Conservation (phyloP, 495 filamentous ascomycete species). For the Symbiotaphrina buchneri region DNA sequence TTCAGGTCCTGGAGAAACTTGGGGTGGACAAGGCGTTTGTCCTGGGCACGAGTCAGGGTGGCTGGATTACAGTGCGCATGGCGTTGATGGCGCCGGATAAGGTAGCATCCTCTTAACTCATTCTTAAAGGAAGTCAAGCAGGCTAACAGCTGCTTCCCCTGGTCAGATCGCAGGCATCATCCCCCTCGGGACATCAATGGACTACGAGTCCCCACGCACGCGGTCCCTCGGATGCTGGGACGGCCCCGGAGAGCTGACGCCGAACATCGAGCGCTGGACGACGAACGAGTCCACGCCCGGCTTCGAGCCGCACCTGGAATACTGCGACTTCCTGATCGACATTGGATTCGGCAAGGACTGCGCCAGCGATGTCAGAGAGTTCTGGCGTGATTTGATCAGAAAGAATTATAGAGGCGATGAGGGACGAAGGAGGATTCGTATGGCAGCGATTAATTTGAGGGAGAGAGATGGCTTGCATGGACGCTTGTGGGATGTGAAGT, state of each 20-base stretch:
- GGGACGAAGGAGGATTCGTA: no score
- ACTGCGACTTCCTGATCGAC: conserved; percentile 27
- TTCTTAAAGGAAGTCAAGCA: no score
- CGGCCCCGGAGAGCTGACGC: conserved; percentile 15
- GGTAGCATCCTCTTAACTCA: no score
- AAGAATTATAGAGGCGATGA: conserved; percentile 32
- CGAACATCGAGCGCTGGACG: conserved; percentile 24
- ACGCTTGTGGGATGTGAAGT: no score
- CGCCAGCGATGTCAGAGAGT: conserved; percentile 15
- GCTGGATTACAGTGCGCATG: no score
- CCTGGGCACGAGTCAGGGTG: conserved; percentile 38
- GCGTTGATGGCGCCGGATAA: no score
- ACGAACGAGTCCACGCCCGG: conserved; percentile 18
- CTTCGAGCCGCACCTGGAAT: conserved; percentile 30
- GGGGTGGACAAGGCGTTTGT: conserved; percentile 29
- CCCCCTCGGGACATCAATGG: conserved; percentile 38
- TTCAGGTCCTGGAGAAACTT: conserved; percentile 28
- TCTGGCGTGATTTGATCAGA: conserved; percentile 30
- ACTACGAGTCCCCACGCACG: conserved; percentile 30
- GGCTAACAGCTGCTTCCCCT: no score
- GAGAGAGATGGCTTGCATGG: no score
- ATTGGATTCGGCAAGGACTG: conserved; percentile 30
- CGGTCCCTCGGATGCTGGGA: conserved; percentile 34
- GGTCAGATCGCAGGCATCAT: no score
- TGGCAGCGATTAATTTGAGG: no score